Evolutionary conservation across 2,329 filamentous ascomycete genomes (phyloP).

Genomic region (Phialophora chinensis): DNA sequence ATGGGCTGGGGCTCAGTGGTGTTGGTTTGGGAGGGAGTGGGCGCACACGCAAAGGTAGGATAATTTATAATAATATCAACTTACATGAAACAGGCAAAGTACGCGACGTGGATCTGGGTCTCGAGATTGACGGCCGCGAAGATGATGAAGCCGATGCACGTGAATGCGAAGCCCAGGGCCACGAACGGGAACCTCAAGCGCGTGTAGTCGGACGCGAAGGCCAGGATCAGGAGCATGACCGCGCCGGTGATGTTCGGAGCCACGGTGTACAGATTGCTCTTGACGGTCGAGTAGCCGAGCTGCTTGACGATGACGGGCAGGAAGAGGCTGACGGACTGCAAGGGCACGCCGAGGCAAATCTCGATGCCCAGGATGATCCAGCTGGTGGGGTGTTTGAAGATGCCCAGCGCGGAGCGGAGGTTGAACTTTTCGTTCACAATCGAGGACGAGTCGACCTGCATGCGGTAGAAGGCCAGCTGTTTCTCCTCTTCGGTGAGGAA

Average conservation of each 20-base stretch:
- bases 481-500: conserved; percentile 73
- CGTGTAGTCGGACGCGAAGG: conserved; percentile 71
- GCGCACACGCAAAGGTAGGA: no score
- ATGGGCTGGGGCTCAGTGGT: no score
- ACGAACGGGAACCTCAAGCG: conserved; percentile 77
- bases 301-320: conserved; percentile 63
- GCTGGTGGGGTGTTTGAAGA: conserved; percentile 61
- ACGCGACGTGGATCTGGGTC: conserved; percentile 67
- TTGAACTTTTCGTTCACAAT: conserved; percentile 63
- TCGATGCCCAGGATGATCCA: conserved; percentile 63
- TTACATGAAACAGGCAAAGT: conserved; percentile 73
- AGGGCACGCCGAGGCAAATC: conserved; percentile 64
- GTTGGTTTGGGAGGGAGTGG: no score
- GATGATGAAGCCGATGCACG: conserved; percentile 78
- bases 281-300: conserved; percentile 61
- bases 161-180: conserved; percentile 73
- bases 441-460: conserved; percentile 75
- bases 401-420: conserved; percentile 57
- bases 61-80: not conserved
- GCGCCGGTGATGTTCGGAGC: conserved; percentile 79
- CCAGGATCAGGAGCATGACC: conserved; percentile 72
- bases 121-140: conserved; percentile 72
- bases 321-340: conserved; percentile 64
- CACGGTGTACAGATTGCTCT: conserved; percentile 81
- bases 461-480: conserved; percentile 72